phyloP scores from a whole-genome alignment of 495 filamentous ascomycete species.

The Thermochaetoides thermophila region DNA sequence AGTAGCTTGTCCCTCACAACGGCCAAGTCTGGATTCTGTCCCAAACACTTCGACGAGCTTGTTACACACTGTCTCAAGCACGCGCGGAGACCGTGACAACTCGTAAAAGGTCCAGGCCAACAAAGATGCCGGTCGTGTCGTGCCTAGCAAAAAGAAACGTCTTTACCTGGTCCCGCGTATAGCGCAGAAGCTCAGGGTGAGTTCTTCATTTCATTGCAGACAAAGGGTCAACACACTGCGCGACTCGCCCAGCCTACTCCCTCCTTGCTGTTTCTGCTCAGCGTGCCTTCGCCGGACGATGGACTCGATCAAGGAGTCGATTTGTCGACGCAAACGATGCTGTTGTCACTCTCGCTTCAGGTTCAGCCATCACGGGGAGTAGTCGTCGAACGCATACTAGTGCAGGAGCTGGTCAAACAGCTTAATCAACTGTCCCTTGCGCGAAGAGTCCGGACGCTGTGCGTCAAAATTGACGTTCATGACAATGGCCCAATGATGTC shows the following conservation, averaged over 20 bases:
- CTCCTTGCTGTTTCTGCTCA: slow-evolving; percentile 2
- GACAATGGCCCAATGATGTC: slow-evolving; percentile 27
- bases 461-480: slow-evolving; percentile 22
- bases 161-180: slow-evolving; percentile 22
- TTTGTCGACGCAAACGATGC: slow-evolving; percentile 3
- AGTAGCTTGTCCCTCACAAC: slow-evolving; percentile 12
- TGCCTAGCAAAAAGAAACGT: slow-evolving; percentile 36
- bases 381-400: slow-evolving; percentile 8
- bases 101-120: slow-evolving; percentile 31
- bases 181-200: slow-evolving; percentile 11
- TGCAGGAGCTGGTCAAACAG: slow-evolving; percentile 15
- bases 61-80: slow-evolving; percentile 21
- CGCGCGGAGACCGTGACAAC: slow-evolving; percentile 28
- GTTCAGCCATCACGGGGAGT: slow-evolving; percentile 11
- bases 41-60: slow-evolving; percentile 34
- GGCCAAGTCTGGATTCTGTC: slow-evolving; percentile 11
- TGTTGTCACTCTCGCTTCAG: slow-evolving; percentile 9
- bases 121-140: slow-evolving; percentile 31
- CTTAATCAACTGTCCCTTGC: slow-evolving; percentile 15
- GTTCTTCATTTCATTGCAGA: slow-evolving; percentile 12
- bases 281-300: slow-evolving; percentile 16
- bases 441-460: slow-evolving; percentile 11
- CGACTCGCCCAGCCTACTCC: slow-evolving; percentile 4
- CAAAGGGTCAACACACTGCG: slow-evolving; percentile 21
- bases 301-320: slow-evolving; percentile 9